Evolutionary conservation across 177 flowering plant species (phyloP).

Genomic region (Vitis hybrid): DNA sequence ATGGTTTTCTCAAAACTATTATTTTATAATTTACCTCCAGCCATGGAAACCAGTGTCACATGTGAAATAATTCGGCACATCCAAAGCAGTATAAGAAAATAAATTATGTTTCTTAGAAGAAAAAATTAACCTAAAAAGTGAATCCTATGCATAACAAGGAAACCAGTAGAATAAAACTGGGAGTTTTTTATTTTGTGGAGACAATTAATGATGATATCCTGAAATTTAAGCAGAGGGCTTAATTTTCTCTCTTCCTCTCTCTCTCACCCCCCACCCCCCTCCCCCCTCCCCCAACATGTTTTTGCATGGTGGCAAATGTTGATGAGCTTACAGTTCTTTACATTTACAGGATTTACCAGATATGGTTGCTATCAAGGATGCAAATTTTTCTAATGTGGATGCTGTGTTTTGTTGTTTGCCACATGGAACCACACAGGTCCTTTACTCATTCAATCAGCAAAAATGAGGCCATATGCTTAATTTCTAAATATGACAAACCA

Average conservation of each 20-base stretch:
- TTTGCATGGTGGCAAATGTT: neutral
- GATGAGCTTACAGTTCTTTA: neutral
- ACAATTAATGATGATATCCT: neutral
- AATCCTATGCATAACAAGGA: neutral
- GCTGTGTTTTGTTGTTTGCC: slow-evolving; percentile 99
- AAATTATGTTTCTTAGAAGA: neutral
- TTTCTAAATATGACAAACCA: no score
- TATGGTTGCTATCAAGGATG: slow-evolving; percentile 87
- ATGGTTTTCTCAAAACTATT: neutral
- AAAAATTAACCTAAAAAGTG: neutral
- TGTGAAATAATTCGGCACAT: neutral
- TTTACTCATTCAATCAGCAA: neutral
- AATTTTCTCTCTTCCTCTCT: neutral
- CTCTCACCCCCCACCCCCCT: neutral
- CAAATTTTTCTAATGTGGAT: slow-evolving; percentile 88
- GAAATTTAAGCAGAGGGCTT: neutral
- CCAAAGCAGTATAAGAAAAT: neutral
- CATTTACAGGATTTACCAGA: slow-evolving; percentile 74
- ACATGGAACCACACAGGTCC: slow-evolving; percentile 99
- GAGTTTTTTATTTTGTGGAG: neutral
- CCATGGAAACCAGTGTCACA: neutral
- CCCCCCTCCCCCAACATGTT: neutral
- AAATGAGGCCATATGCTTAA: no score
- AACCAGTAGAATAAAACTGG: neutral
- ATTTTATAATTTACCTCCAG: neutral